Percentiles rank a stretch among this genome's conserved stretches.
These are phyloP conservation scores for Chytriomyces sp. DNA, from an alignment of 192 early-diverging fungal genomes.

Conservation along the genomic window DNA sequence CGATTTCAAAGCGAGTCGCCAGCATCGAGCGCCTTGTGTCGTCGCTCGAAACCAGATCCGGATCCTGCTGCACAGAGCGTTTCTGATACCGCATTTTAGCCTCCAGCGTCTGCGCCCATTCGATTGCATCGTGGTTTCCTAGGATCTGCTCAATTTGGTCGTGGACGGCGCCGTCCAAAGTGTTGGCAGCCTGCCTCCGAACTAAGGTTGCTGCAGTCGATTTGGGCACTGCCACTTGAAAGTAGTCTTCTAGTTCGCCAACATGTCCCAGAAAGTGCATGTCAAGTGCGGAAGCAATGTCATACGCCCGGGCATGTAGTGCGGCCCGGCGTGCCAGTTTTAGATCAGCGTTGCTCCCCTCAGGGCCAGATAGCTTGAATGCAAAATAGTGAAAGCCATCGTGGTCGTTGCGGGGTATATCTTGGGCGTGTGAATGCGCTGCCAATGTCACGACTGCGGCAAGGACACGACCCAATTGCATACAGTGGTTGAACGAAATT, in stretches of 20 bases:
- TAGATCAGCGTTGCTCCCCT: too few relatives aligned
- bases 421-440: too few relatives aligned
- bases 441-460: too few relatives aligned
- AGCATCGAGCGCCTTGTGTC: conserved; percentile 17
- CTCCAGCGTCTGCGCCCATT: conserved; percentile 45
- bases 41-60: not conserved
- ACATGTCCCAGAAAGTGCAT: conserved; percentile 55
- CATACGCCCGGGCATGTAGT: conserved; percentile 37
- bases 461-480: too few relatives aligned
- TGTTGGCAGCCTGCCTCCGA: not conserved
- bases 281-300: conserved; percentile 28
- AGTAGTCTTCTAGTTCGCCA: conserved; percentile 67
- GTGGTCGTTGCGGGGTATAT: too few relatives aligned
- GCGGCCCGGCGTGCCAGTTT: too few relatives aligned
- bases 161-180: not conserved
- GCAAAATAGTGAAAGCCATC: too few relatives aligned
- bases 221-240: conserved; percentile 60
- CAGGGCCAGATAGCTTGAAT: too few relatives aligned
- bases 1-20: conserved; percentile 44
- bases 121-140: not conserved
- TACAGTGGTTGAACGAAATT: too few relatives aligned
- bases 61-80: not conserved
- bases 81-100: conserved; percentile 41
- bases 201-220: not conserved
- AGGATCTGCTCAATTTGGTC: not conserved